Conservation (phyloP, 2,329 filamentous ascomycete species). For the Aspergillus sp. region DNA sequence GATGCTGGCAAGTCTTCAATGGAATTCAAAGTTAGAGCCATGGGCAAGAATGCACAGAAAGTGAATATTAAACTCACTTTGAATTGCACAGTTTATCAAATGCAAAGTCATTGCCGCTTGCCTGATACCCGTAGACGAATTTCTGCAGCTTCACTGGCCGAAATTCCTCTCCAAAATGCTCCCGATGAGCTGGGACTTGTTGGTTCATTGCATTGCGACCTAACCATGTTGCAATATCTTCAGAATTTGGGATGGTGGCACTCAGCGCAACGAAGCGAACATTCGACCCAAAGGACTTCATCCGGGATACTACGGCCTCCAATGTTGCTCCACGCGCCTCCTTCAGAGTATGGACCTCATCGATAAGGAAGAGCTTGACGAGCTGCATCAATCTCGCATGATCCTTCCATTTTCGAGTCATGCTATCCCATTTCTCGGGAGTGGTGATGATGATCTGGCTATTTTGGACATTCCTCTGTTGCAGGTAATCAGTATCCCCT, state of each 20-base stretch:
- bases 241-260: slow-evolving; percentile 80
- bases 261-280: slow-evolving; percentile 82
- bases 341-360: slow-evolving; percentile 86
- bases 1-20: slow-evolving; percentile 64
- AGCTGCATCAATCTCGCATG: slow-evolving; percentile 74
- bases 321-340: slow-evolving; percentile 78
- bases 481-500: slow-evolving; percentile 72
- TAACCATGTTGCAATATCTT: slow-evolving; percentile 80
- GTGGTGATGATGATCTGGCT: slow-evolving; percentile 86
- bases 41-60: background rate
- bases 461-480: slow-evolving; percentile 70
- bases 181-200: slow-evolving; percentile 66
- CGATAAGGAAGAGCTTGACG: slow-evolving; percentile 80
- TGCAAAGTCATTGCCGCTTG: slow-evolving; percentile 70
- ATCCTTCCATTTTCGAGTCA: slow-evolving; percentile 85
- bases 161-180: slow-evolving; percentile 78
- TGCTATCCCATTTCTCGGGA: slow-evolving; percentile 89
- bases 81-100: slow-evolving; percentile 73
- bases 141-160: slow-evolving; percentile 78
- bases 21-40: background rate
- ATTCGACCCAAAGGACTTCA: slow-evolving; percentile 77
- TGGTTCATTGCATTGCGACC: slow-evolving; percentile 66
- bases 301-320: slow-evolving; percentile 82
- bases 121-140: slow-evolving; percentile 73
- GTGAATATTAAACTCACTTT: slow-evolving; percentile 48